A percentile compares a stretch with the other conserved stretches of the same genome.
phyloP scores from a whole-genome alignment of 352 stramenopile species.

The Globisporangium sylvaticum region DNA sequence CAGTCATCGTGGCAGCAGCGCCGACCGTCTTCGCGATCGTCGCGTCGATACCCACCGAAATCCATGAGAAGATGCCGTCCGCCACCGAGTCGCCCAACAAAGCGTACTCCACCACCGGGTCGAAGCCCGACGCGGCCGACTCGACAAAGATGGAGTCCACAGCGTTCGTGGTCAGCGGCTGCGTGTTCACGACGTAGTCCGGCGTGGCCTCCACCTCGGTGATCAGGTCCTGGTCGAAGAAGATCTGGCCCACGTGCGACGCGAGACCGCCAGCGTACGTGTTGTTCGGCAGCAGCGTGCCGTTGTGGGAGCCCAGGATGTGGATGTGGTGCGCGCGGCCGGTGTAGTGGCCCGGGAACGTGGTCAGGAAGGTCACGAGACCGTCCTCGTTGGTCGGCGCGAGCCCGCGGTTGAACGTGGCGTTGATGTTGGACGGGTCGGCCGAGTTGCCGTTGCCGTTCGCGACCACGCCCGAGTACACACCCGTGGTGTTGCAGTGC shows the following conservation, averaged over 20 bases:
- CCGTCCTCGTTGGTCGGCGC: background rate
- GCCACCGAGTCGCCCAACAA: slow-evolving; percentile 17
- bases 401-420: slow-evolving; percentile 15
- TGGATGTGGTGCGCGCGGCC: slow-evolving; percentile 15
- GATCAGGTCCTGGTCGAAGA: slow-evolving; percentile 13
- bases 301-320: slow-evolving; percentile 9
- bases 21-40: slow-evolving; percentile 2
- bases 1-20: background rate
- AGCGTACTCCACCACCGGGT: slow-evolving; percentile 12
- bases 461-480: slow-evolving; percentile 15
- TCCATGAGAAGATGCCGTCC: slow-evolving; percentile 22
- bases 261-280: slow-evolving; percentile 8
- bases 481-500: slow-evolving; percentile 18
- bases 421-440: slow-evolving; percentile 3
- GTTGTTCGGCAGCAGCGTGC: slow-evolving; percentile 15
- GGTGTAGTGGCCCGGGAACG: slow-evolving; percentile 16
- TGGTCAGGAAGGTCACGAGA: slow-evolving; percentile 12
- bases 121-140: slow-evolving; percentile 6
- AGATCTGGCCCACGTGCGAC: slow-evolving; percentile 15
- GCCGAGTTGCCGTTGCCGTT: slow-evolving; percentile 5
- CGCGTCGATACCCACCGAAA: slow-evolving; percentile 21
- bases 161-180: slow-evolving; percentile 15
- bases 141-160: slow-evolving; percentile 11
- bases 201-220: background rate
- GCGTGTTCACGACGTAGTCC: slow-evolving; percentile 8